Percentiles rank a stretch among this genome's conserved stretches.
Evolutionary conservation across 768 basidiomycete genomes (phyloP).

Genomic region (Antrodiella citrinella): DNA sequence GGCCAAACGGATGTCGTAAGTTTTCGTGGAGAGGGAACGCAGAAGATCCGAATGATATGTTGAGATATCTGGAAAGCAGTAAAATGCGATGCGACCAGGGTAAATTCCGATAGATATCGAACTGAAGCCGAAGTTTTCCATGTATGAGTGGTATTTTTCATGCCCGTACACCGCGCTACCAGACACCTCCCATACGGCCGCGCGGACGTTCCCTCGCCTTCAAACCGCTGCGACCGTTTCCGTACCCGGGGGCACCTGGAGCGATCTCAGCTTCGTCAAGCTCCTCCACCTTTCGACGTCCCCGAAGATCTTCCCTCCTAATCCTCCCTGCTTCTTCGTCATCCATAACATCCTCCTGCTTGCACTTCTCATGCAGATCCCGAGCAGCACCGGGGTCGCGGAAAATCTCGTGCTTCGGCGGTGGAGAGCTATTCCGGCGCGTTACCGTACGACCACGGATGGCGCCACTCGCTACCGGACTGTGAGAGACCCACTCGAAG

Average conservation of each 20-base stretch:
- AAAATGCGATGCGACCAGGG: not conserved
- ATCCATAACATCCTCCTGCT: slow-evolving; percentile 9
- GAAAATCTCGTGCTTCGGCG: slow-evolving; percentile 26
- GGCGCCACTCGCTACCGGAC: slow-evolving; percentile 38
- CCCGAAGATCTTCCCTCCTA: slow-evolving; percentile 27
- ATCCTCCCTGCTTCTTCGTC: slow-evolving; percentile 7
- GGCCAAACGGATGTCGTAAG: not conserved
- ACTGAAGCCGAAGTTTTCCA: not conserved
- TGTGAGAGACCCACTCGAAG: slow-evolving; percentile 38
- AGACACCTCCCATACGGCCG: not conserved
- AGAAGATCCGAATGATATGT: not conserved
- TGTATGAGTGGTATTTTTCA: not conserved
- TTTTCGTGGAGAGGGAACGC: not conserved
- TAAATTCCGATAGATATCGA: not conserved
- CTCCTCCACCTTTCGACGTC: slow-evolving; percentile 48
- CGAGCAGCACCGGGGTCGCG: slow-evolving; percentile 6
- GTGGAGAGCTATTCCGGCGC: slow-evolving; percentile 54
- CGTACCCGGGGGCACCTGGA: slow-evolving; percentile 46
- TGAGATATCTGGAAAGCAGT: not conserved
- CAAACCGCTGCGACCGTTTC: slow-evolving; percentile 58
- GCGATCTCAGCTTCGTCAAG: slow-evolving; percentile 33
- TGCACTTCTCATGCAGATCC: slow-evolving; percentile 2
- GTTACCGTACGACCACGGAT: slow-evolving; percentile 13
- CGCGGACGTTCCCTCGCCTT: slow-evolving; percentile 31
- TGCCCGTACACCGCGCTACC: not conserved